phyloP scores from a whole-genome alignment of 2,329 filamentous ascomycete genomes.

The Pseudocercospora pini-densiflorae region DNA sequence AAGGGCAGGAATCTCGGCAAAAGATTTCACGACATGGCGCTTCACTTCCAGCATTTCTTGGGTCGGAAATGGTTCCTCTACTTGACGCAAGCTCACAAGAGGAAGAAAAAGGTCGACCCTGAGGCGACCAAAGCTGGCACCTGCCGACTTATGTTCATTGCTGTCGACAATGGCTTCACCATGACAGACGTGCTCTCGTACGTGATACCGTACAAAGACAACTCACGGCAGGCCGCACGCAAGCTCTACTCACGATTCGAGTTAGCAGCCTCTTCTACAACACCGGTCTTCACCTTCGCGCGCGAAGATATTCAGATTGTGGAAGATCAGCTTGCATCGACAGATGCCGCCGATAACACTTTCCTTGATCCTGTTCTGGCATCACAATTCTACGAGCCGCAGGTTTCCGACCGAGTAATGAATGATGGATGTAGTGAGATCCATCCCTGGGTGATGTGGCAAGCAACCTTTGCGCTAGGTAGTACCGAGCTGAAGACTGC shows the following conservation, averaged over 20 bases:
- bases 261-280: slow-evolving; percentile 48
- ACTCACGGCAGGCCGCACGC: slow-evolving; percentile 43
- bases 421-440: slow-evolving; percentile 62
- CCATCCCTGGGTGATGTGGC: neutral
- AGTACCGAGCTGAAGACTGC: slow-evolving; percentile 1
- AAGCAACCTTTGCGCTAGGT: neutral
- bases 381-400: slow-evolving; percentile 11
- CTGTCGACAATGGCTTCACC: slow-evolving; percentile 14
- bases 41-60: slow-evolving; percentile 44
- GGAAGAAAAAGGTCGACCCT: slow-evolving; percentile 20
- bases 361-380: slow-evolving; percentile 42
- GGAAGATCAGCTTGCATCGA: slow-evolving; percentile 36
- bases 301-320: slow-evolving; percentile 42
- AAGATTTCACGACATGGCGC: slow-evolving; percentile 43
- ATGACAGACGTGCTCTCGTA: slow-evolving; percentile 44
- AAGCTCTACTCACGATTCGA: slow-evolving; percentile 51
- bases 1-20: slow-evolving; percentile 27
- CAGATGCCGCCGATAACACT: slow-evolving; percentile 38
- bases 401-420: slow-evolving; percentile 42
- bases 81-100: slow-evolving; percentile 42
- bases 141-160: slow-evolving; percentile 32
- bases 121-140: slow-evolving; percentile 14
- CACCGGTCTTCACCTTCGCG: slow-evolving; percentile 42
- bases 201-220: slow-evolving; percentile 45
- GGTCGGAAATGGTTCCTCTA: slow-evolving; percentile 49